These are phyloP conservation scores for Insectozyma bohioensis DNA, from an alignment of 1,139 yeast species.

Conservation along the genomic window DNA sequence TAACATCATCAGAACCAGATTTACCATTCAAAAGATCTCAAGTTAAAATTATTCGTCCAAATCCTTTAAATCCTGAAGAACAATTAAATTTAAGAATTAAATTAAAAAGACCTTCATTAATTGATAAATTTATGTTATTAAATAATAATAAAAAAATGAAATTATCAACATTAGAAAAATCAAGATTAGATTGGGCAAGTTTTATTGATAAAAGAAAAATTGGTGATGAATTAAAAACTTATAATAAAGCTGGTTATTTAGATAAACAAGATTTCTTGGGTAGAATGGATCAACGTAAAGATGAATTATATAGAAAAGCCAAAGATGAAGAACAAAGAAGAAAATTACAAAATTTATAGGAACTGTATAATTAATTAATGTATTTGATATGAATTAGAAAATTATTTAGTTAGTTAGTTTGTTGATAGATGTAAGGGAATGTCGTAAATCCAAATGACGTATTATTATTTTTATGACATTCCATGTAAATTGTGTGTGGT, in stretches of 20 bases:
- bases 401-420: no score
- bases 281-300: constrained; percentile 69
- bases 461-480: no score
- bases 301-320: constrained; percentile 60
- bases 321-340: constrained; percentile 37
- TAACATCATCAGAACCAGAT: constrained; percentile 17
- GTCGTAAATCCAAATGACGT: no score
- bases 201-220: constrained; percentile 88
- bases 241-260: constrained; percentile 82
- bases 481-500: neutral
- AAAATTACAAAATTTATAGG: constrained; percentile 5
- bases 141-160: constrained; percentile 47
- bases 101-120: constrained; percentile 70
- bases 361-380: no score
- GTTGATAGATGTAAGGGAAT: no score
- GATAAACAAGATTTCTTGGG: constrained; percentile 89
- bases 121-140: constrained; percentile 54
- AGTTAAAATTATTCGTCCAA: constrained; percentile 38
- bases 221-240: constrained; percentile 73
- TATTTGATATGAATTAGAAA: no score
- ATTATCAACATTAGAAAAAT: constrained; percentile 87
- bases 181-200: constrained; percentile 92
- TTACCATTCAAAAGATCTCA: constrained; percentile 21
- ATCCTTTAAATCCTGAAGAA: constrained; percentile 33
- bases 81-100: constrained; percentile 30